Base-by-base conservation (phyloP, 805 yeast species). In the Candida nonsorbophila region DNA sequence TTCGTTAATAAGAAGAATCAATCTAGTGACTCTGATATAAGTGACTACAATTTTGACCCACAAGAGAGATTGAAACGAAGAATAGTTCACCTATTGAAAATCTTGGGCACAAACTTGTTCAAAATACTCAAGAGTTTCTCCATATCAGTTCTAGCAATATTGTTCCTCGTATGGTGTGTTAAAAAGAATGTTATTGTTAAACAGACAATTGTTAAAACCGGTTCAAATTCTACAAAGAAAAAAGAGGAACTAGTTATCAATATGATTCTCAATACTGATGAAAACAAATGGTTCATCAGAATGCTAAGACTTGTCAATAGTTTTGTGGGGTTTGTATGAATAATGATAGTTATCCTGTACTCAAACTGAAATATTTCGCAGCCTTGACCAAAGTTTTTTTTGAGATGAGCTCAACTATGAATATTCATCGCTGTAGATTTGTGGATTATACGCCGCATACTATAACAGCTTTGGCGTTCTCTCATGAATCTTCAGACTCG, bases 371-470 rank as follows among this genome's bases (percentile, higher is more conserved):
- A 38, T 33, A 31, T 36, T 33, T 36, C 29, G n/a, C n/a, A 18
- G 20, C 10, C 7, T 18, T 18, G 20, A 18, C 10, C 10, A 7
- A n/a, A n/a, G n/a, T n/a, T n/a, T n/a, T n/a, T n/a, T n/a, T n/a
- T n/a, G 38, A 28, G 40, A 35, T 39, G 43, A 35, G 42, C 30
- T 35, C 19, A 27, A 20, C 15, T 25, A 79, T 83, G 84, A 79
- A 81, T 51, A 73, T 90, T 41, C 97, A 90, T 56, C 75, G 97
- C 48, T 84, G 95, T 53, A 71, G 95, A 31, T 90, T 92, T 59
- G 86, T 87, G 56, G 95, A 90, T 54, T 84, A 76, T 44, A 74
- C 80, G 8, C 90, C 97, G 3, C 87, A 82, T 30, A 75, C 85
- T 14, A 80, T 90, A 32, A 85, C 97, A 0, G 72, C 94, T 1